Percentiles rank a stretch among this genome's conserved stretches.
Evolutionary conservation across 139 green algal species (phyloP).

Genomic region (Bryopsis sp.): DNA sequence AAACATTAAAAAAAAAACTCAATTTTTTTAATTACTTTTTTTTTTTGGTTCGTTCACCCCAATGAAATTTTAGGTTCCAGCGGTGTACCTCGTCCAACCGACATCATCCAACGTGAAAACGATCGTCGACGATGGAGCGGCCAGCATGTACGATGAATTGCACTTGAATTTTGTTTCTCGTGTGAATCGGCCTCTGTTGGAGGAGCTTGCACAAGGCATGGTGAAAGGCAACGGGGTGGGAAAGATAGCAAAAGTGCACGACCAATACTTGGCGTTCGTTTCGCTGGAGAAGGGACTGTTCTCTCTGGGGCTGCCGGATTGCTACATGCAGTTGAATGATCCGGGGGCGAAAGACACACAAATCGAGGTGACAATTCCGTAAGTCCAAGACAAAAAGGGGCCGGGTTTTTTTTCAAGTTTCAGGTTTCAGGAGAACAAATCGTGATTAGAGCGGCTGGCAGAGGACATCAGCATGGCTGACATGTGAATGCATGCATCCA

Average conservation of each 20-base stretch:
- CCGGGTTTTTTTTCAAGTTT: too few relatives aligned
- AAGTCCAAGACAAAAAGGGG: too few relatives aligned
- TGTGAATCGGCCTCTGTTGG: conserved; percentile 60
- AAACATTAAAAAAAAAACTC: background rate
- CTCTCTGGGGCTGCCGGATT: conserved; percentile 65
- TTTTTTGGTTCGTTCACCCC: background rate
- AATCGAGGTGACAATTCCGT: conserved; percentile 76
- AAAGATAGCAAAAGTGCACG: conserved; percentile 67
- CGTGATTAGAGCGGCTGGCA: background rate
- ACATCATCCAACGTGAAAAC: conserved; percentile 52
- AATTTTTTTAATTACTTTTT: background rate
- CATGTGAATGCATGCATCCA: too few relatives aligned
- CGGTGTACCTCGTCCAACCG: conserved; percentile 89
- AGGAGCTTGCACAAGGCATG: conserved; percentile 60
- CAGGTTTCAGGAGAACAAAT: background rate
- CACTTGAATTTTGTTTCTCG: conserved; percentile 87
- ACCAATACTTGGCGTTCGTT: conserved; percentile 89
- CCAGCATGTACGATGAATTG: conserved; percentile 79
- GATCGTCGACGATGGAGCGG: conserved; percentile 60
- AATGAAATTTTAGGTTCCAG: conserved; percentile 56
- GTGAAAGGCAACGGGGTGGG: conserved; percentile 37
- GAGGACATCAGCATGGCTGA: too few relatives aligned
- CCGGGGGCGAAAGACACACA: conserved; percentile 69
- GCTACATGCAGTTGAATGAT: conserved; percentile 89
- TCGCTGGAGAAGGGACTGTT: conserved; percentile 83